Evolutionary conservation across 176 grass and related monocot species (phyloP), one percentile per base, ranked within the genome.

Genomic region (Musa itinerans): DNA sequence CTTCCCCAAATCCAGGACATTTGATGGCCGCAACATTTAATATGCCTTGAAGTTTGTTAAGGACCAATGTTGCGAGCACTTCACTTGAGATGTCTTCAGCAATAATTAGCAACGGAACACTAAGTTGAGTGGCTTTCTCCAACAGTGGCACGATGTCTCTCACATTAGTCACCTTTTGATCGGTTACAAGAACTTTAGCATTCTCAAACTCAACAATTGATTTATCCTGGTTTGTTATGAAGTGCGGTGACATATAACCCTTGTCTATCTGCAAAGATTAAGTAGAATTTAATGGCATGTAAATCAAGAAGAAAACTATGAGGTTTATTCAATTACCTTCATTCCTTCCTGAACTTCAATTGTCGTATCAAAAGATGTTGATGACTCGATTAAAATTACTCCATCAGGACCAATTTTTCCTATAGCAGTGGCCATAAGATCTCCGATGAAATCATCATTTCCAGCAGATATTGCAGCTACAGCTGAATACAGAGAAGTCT

Each of bases 201-300:
- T 97, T 93, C 78, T 91, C 68, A 73, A 93, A 97, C 85, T 97
- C 94, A 80, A 97, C 86, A 9, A 85, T 86, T 53, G 82, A 83
- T 78, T 91, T 93, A 63, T 97, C 83, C 83, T 90, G 94, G 83
- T 97, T 93, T 83, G 94, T 97, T 76, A 93, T 89, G 86, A 93
- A 97, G 75, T 97, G 86, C 56, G 94, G 94, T 68, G 94, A 97
- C 53, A 89, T 63, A 85, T 97, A 93, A 15, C 90, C 93, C 83
- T 97, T 92, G 72, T 93, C 86, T 82, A 97, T 87, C 88, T 97
- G 84, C 71, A 90, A 50, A 66, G 62, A 82, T 64, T 64, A 24
- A 78, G 61, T 72, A 59, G 34, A 80, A 9, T 24, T 63, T 26
- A 27, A 11, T 10, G 73, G 57, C 63, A 76, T 82, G 50, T 27